phyloP scores from a whole-genome alignment of 2,329 filamentous ascomycete genomes.

The Coniochaeta sp. region DNA sequence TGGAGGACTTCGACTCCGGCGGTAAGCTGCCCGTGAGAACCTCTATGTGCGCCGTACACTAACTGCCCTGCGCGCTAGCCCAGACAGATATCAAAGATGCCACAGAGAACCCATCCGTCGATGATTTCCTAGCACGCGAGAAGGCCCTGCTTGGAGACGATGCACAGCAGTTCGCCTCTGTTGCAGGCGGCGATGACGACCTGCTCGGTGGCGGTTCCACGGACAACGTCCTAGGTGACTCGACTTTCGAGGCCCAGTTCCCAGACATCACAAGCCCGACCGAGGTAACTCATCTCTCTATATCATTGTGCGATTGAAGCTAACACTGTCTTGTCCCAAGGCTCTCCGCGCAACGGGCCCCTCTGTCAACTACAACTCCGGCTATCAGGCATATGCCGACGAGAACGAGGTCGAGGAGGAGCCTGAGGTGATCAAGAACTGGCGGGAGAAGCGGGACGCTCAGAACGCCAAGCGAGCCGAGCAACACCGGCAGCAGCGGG shows the following conservation, averaged over 20 bases:
- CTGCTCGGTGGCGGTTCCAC: conserved; percentile 57
- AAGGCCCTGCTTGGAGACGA: conserved; percentile 87
- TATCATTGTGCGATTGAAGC: background rate
- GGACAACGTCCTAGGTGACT: conserved; percentile 32
- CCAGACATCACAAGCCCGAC: conserved; percentile 66
- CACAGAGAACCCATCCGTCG: conserved; percentile 51
- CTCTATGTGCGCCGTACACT: background rate
- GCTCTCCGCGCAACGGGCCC: conserved; percentile 50
- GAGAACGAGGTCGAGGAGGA: conserved; percentile 65
- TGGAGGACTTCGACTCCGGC: conserved; percentile 69
- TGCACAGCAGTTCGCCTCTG: conserved; percentile 79
- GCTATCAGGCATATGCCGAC: conserved; percentile 55
- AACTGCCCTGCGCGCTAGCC: conserved; percentile 36
- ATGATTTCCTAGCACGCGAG: conserved; percentile 89
- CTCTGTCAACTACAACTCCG: conserved; percentile 55
- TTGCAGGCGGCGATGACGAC: conserved; percentile 60
- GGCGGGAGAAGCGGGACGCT: conserved; percentile 83
- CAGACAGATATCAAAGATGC: conserved; percentile 58
- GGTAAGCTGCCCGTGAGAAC: conserved; percentile 30
- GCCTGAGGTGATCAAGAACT: conserved; percentile 80
- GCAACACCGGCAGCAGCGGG: conserved; percentile 73
- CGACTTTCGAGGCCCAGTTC: conserved; percentile 79
- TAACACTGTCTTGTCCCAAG: conserved; percentile 37
- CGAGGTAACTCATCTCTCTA: conserved; percentile 43
- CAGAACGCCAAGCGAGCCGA: conserved; percentile 78